Conservation (phyloP, 2,329 filamentous ascomycete species). For the Magnaporthiopsis incrustans region DNA sequence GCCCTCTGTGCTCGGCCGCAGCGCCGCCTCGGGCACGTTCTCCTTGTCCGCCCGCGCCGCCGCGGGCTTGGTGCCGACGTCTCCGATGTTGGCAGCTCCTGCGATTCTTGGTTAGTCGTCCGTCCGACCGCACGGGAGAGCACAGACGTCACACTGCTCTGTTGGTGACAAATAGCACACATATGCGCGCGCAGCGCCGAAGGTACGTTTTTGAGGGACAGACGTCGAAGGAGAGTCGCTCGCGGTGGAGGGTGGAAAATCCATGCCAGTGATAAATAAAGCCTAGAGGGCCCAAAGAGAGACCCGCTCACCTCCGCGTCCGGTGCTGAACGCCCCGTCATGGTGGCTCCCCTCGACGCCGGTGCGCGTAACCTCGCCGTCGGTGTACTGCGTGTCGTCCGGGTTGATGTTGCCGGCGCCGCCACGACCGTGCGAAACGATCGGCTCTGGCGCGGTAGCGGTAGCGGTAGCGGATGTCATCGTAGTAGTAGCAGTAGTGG, state of each 20-base stretch:
- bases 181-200: too few species aligned
- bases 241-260: too few species aligned
- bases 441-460: conserved; percentile 23
- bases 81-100: conserved; percentile 53
- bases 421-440: conserved; percentile 51
- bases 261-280: background rate
- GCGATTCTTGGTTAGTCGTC: background rate
- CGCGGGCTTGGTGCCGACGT: conserved; percentile 29
- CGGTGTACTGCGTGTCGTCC: conserved; percentile 51
- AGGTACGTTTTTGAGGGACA: too few species aligned
- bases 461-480: conserved; percentile 15
- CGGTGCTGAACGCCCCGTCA: conserved; percentile 50
- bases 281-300: background rate
- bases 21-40: conserved; percentile 42
- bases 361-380: conserved; percentile 52
- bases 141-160: too few species aligned
- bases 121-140: too few species aligned
- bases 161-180: too few species aligned
- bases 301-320: conserved; percentile 43
- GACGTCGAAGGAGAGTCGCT: background rate
- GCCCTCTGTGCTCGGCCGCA: conserved; percentile 38
- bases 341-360: conserved; percentile 47
- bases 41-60: conserved; percentile 40
- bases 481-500: background rate
- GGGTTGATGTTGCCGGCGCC: conserved; percentile 53